These are phyloP conservation scores for Hygrophoropsis aurantiaca DNA, from an alignment of 768 basidiomycete genomes.

Conservation along the genomic window DNA sequence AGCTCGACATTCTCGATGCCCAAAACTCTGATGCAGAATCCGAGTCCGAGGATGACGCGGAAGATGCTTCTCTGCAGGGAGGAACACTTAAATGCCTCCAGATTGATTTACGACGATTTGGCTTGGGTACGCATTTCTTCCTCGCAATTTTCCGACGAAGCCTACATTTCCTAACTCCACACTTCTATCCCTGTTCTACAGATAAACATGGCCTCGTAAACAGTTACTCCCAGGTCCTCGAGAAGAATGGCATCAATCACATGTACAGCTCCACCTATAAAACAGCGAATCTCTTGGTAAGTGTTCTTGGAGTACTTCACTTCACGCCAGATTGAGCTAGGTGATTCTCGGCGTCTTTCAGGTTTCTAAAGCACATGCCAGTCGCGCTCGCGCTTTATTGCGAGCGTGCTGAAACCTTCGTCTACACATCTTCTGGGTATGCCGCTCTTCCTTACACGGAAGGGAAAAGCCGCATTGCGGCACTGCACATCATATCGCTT, in stretches of 20 bases:
- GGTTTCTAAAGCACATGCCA: slow-evolving; percentile 60
- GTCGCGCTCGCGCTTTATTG: slow-evolving; percentile 57
- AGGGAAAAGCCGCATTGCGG: no score
- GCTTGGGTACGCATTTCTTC: slow-evolving; percentile 50
- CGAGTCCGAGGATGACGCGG: slow-evolving; percentile 40
- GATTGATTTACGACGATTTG: slow-evolving; percentile 71
- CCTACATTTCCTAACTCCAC: slow-evolving; percentile 2
- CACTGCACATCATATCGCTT: no score
- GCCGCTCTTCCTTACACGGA: no score
- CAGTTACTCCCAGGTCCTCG: slow-evolving; percentile 71
- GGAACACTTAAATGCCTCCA: slow-evolving; percentile 66
- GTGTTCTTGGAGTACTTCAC: slow-evolving; percentile 15
- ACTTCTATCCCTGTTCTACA: slow-evolving; percentile 19
- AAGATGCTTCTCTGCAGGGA: slow-evolving; percentile 30
- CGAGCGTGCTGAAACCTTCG: slow-evolving; percentile 47
- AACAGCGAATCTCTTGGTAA: slow-evolving; percentile 75
- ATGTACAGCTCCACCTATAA: slow-evolving; percentile 86
- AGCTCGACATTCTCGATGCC: slow-evolving; percentile 59
- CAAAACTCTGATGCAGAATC: slow-evolving; percentile 29
- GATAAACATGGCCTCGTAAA: slow-evolving; percentile 81
- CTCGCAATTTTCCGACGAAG: neutral
- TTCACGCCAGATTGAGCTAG: neutral
- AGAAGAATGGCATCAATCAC: slow-evolving; percentile 74
- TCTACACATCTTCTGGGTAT: neutral
- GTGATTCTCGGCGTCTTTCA: slow-evolving; percentile 15